Conservation (phyloP, 768 basidiomycete genomes). For the Amanita phalloides region DNA sequence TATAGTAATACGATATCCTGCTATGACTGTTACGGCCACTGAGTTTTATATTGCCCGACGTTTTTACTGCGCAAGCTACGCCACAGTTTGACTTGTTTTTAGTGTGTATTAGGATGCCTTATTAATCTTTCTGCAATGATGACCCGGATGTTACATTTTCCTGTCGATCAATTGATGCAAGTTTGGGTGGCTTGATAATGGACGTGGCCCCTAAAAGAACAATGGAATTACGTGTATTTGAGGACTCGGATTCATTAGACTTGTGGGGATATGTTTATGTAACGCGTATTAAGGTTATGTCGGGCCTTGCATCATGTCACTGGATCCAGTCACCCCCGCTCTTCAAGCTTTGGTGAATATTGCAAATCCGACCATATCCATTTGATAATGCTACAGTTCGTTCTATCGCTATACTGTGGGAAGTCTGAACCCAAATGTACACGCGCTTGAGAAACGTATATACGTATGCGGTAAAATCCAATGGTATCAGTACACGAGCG, state of each 20-base stretch:
- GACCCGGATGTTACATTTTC: background rate
- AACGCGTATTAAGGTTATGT: too few relatives aligned
- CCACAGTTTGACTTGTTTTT: background rate
- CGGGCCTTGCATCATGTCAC: too few relatives aligned
- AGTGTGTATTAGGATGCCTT: background rate
- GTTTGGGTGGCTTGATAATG: background rate
- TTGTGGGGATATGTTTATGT: too few relatives aligned
- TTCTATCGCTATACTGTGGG: background rate
- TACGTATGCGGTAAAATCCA: background rate
- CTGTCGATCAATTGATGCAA: background rate
- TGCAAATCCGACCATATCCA: background rate
- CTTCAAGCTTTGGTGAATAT: too few relatives aligned
- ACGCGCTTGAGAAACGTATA: background rate
- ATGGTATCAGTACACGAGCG: background rate
- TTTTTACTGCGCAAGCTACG: background rate
- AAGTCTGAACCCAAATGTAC: background rate
- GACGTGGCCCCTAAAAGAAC: background rate
- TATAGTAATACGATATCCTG: slow-evolving; percentile 27
- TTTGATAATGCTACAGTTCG: background rate
- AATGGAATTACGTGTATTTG: too few relatives aligned
- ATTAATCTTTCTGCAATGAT: background rate
- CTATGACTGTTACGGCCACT: slow-evolving; percentile 23
- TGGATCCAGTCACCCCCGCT: too few relatives aligned
- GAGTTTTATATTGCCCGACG: background rate
- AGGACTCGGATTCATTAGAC: too few relatives aligned